Conservation (phyloP, 805 yeast species). For the Saccharomyces mikatae region DNA sequence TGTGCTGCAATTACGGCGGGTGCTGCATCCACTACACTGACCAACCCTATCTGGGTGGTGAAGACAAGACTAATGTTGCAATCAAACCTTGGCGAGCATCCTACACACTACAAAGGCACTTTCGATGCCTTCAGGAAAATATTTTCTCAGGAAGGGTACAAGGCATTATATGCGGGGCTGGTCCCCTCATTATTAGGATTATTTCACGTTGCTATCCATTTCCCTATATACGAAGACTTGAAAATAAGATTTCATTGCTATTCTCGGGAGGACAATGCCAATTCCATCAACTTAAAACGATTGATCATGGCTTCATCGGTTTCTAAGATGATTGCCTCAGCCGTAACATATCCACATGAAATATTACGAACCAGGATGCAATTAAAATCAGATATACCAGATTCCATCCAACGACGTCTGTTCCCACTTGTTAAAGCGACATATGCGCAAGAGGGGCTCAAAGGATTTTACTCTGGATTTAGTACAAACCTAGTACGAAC, state of each 20-base stretch:
- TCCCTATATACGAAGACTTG: conserved; percentile 83
- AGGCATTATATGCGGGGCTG: conserved; percentile 80
- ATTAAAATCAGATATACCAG: conserved; percentile 33
- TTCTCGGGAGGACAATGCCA: background rate
- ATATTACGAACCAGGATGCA: conserved; percentile 88
- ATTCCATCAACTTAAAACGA: conserved; percentile 29
- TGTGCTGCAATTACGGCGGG: conserved; percentile 81
- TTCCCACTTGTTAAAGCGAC: conserved; percentile 23
- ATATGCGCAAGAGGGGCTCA: conserved; percentile 55
- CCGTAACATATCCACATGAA: conserved; percentile 92
- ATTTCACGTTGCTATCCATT: conserved; percentile 90
- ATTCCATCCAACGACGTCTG: conserved; percentile 18
- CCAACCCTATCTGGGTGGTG: conserved; percentile 97
- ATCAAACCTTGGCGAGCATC: conserved; percentile 31
- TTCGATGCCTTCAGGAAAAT: conserved; percentile 75
- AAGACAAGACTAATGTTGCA: conserved; percentile 92
- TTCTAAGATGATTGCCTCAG: conserved; percentile 82
- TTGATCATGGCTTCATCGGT: conserved; percentile 61
- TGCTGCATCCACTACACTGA: conserved; percentile 68
- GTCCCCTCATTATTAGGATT: conserved; percentile 87
- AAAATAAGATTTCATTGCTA: conserved; percentile 44
- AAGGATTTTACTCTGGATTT: conserved; percentile 86
- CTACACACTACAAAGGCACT: conserved; percentile 53
- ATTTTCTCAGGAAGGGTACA: conserved; percentile 69
- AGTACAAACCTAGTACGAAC: conserved; percentile 80